Conservation (phyloP, 768 basidiomycete genomes). For the Gloeophyllum trabeum region DNA sequence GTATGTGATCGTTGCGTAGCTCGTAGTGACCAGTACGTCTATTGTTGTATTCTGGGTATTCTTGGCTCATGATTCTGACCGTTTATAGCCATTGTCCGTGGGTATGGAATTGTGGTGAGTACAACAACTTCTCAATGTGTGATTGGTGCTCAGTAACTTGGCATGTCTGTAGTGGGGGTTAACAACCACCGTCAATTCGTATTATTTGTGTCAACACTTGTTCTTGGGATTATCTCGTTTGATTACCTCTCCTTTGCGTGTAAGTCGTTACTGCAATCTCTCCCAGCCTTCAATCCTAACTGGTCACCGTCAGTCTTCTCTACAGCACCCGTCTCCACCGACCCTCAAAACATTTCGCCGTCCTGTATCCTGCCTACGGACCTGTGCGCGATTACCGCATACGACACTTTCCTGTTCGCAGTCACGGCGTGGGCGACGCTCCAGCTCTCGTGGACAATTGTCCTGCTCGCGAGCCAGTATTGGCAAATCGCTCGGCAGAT, state of each 20-base stretch:
- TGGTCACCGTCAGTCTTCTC: constrained; percentile 39
- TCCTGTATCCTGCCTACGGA: constrained; percentile 58
- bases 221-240: constrained; percentile 69
- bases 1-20: constrained; percentile 85
- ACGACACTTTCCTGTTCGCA: constrained; percentile 77
- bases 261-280: constrained; percentile 28
- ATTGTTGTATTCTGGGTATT: background rate
- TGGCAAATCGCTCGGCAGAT: constrained; percentile 93
- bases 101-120: constrained; percentile 97
- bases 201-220: constrained; percentile 81
- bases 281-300: constrained; percentile 2
- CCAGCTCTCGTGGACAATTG: constrained; percentile 89
- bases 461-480: constrained; percentile 76
- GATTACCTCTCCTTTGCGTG: constrained; percentile 80
- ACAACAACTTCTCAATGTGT: constrained; percentile 5
- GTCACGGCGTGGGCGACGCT: constrained; percentile 81
- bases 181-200: constrained; percentile 96
- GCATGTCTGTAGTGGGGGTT: constrained; percentile 51
- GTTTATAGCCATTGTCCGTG: constrained; percentile 84
- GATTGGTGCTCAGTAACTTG: constrained; percentile 2
- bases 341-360: constrained; percentile 28
- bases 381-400: constrained; percentile 59
- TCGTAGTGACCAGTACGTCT: constrained; percentile 85
- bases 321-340: constrained; percentile 24
- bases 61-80: constrained; percentile 3